A percentile compares a stretch with the other conserved stretches of the same genome.
phyloP scores from a whole-genome alignment of 305 asterid species.

The Plantago coronopus region DNA sequence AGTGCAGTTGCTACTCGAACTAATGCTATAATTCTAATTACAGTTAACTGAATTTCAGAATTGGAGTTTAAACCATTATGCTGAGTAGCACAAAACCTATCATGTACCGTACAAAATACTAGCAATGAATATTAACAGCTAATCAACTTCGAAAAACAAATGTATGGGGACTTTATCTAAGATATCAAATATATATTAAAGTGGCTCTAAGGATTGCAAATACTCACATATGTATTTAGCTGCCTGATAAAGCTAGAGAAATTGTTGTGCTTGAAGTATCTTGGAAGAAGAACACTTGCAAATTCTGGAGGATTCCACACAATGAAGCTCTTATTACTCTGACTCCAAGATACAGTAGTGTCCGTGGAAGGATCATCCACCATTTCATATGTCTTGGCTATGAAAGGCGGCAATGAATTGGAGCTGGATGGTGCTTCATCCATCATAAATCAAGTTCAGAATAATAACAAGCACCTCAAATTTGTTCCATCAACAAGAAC shows the following conservation, averaged over 20 bases:
- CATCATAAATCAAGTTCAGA: constrained; percentile 32
- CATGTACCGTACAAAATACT: not conserved
- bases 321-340: constrained; percentile 52
- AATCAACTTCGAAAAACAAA: too few species aligned
- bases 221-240: constrained; percentile 68
- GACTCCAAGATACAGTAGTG: constrained; percentile 70
- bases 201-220: constrained; percentile 6
- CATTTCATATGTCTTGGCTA: constrained; percentile 76
- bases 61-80: not conserved
- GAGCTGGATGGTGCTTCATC: constrained; percentile 56
- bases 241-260: constrained; percentile 74
- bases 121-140: not conserved
- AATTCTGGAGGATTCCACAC: constrained; percentile 73
- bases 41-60: too few species aligned
- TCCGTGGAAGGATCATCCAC: constrained; percentile 65
- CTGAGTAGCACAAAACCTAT: not conserved
- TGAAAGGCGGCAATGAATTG: constrained; percentile 63
- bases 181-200: not conserved
- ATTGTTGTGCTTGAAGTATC: constrained; percentile 70
- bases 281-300: constrained; percentile 56
- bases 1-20: too few species aligned
- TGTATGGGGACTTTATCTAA: too few species aligned
- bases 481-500: constrained; percentile 7
- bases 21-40: too few species aligned
- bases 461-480: constrained; percentile 11